Evolutionary conservation across 1,284 basidiomycete species (phyloP).

Genomic region (Rhodotorula sp.): DNA sequence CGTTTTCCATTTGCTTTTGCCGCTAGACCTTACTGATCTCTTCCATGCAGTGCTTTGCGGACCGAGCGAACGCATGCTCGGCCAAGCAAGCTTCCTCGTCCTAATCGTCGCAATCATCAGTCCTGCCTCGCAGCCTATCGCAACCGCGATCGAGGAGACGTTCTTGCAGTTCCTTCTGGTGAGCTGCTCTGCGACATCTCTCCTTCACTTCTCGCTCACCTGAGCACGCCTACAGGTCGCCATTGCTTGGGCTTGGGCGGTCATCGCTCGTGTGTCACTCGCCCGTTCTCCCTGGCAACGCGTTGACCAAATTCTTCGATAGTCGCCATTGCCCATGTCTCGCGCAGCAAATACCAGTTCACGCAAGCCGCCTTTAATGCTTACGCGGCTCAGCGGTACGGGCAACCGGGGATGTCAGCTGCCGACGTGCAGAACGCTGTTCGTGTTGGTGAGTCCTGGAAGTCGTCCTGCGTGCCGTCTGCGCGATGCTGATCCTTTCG

Average conservation of each 20-base stretch:
- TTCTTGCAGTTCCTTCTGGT: conserved; percentile 34
- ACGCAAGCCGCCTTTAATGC: conserved; percentile 15
- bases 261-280: conserved; percentile 17
- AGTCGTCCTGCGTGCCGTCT: neutral
- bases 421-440: neutral
- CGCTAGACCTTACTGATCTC: neutral
- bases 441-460: neutral
- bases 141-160: conserved; percentile 21
- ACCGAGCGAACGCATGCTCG: conserved; percentile 13
- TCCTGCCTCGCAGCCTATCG: conserved; percentile 32
- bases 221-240: neutral
- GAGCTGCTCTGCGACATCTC: neutral
- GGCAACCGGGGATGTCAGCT: conserved; percentile 4
- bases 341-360: conserved; percentile 13
- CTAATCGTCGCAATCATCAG: conserved; percentile 31
- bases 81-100: conserved; percentile 34
- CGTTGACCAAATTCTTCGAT: neutral
- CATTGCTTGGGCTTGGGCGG: conserved; percentile 23
- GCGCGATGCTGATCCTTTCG: too few species aligned
- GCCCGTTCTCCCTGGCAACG: too few species aligned
- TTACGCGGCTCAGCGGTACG: conserved; percentile 2
- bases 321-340: conserved; percentile 34
- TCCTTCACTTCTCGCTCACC: neutral
- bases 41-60: conserved; percentile 7
- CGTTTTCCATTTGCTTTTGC: neutral